phyloP scores from a whole-genome alignment of 2,329 filamentous ascomycete species.

The Colletotrichum gigasporum region DNA sequence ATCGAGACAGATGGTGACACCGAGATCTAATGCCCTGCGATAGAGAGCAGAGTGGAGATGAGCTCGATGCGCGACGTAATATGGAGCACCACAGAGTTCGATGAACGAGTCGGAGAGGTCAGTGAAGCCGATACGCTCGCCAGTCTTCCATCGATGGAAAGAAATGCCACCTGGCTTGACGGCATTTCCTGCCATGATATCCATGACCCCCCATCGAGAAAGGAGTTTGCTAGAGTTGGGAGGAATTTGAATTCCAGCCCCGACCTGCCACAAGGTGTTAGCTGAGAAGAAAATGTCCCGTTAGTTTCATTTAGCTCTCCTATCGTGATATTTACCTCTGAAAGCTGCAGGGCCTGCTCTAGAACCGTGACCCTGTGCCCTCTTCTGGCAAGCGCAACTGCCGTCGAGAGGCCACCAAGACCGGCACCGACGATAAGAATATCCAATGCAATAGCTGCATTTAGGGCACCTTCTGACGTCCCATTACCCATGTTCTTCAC shows the following conservation, averaged over 20 bases:
- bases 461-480: not conserved
- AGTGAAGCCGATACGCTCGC: slow-evolving; percentile 34
- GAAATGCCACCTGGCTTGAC: slow-evolving; percentile 33
- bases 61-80: slow-evolving; percentile 46
- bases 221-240: slow-evolving; percentile 34
- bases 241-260: slow-evolving; percentile 34
- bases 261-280: slow-evolving; percentile 14
- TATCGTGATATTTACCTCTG: not conserved
- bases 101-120: slow-evolving; percentile 36
- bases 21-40: slow-evolving; percentile 37
- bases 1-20: slow-evolving; percentile 36
- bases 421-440: slow-evolving; percentile 31
- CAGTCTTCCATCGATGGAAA: slow-evolving; percentile 39
- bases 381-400: slow-evolving; percentile 21
- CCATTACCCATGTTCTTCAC: too few relatives aligned
- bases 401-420: slow-evolving; percentile 29
- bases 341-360: slow-evolving; percentile 23
- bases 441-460: not conserved
- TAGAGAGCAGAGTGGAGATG: slow-evolving; percentile 45
- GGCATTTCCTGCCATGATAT: slow-evolving; percentile 35
- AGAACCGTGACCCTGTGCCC: slow-evolving; percentile 30
- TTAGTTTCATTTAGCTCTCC: too few relatives aligned
- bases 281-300: not conserved
- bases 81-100: slow-evolving; percentile 40
- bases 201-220: slow-evolving; percentile 33